phyloP scores from a whole-genome alignment of 192 early-diverging fungal species.

The Mortierella hygrophila region DNA sequence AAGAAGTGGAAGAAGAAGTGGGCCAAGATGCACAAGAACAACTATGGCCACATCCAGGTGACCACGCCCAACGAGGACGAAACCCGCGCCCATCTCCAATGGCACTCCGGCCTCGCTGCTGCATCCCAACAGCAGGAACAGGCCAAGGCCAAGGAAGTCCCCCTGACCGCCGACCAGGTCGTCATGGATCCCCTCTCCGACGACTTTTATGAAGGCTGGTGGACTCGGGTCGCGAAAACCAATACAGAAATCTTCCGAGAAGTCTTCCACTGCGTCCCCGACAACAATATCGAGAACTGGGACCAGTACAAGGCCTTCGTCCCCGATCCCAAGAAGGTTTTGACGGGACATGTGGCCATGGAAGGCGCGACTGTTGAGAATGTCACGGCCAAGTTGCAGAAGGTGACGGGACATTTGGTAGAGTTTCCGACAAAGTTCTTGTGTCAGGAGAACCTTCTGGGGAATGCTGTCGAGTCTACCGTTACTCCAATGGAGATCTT shows the following conservation, averaged over 20 bases:
- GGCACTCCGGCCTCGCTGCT: slow-evolving; percentile 19
- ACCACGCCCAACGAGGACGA: slow-evolving; percentile 45
- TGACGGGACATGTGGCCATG: slow-evolving; percentile 63
- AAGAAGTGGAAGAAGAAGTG: not conserved
- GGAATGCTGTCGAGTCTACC: slow-evolving; percentile 54
- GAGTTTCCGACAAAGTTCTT: slow-evolving; percentile 66
- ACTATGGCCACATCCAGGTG: slow-evolving; percentile 24
- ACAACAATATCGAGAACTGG: slow-evolving; percentile 73
- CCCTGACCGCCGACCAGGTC: slow-evolving; percentile 51
- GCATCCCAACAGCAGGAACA: not conserved
- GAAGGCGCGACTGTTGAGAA: slow-evolving; percentile 58
- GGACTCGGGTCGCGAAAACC: slow-evolving; percentile 71
- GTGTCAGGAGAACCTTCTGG: slow-evolving; percentile 66
- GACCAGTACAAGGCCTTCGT: slow-evolving; percentile 65
- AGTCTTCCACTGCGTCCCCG: slow-evolving; percentile 89
- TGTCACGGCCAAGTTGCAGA: slow-evolving; percentile 49
- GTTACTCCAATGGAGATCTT: slow-evolving; percentile 70
- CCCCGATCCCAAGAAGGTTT: slow-evolving; percentile 58
- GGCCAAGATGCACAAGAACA: not conserved
- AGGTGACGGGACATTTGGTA: slow-evolving; percentile 66
- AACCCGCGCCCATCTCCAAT: slow-evolving; percentile 32
- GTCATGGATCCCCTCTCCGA: slow-evolving; percentile 79
- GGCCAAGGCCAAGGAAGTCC: slow-evolving; percentile 44
- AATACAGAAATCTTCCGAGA: slow-evolving; percentile 83
- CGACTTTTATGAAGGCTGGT: slow-evolving; percentile 68